Evolutionary conservation across 176 grass and related monocot genomes (phyloP), one percentile per base, ranked within the genome.

Genomic region (Ampelocalamus luodianensis): DNA sequence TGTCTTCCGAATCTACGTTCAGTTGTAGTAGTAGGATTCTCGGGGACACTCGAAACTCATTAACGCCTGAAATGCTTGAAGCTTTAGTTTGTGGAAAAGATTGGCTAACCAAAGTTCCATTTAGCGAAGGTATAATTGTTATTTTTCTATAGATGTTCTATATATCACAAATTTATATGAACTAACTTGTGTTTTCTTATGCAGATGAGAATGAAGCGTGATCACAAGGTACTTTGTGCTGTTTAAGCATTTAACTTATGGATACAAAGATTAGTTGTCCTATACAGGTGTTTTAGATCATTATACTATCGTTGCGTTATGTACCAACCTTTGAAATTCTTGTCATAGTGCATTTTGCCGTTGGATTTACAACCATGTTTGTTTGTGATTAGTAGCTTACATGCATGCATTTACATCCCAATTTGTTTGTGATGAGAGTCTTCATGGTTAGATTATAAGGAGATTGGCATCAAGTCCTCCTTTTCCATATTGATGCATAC

Each of bases 161-260:
- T 29, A 1, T 29, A 29, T 29, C 29, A 29, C 29, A 29, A 29
- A 29, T 29, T 29, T 29, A 0, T 29, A 29, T 29, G 29, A 29
- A 29, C 29, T 29, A 29, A 29, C 29, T 29, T 29, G 29, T 29
- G 1, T 29, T 29, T 29, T 29, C 29, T 29, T 29, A 29, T 29
- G 29, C 29, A 29, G 29, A 1, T 29, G 29, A 29, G 29, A 29
- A 29, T 29, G 29, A 29, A 29, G 29, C 29, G 29, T 1, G 29
- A 29, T 29, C 29, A 29, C 29, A 29, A 29, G 29, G 29, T 29
- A 32, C 12, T 36, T 62, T 85, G 8, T 79, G 65, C 45, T 72
- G 80, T 72, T 43, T 70, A 72, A 7, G 46, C 43, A 40, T 86
- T 43, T 76, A 60, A 8, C 14, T 60, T 36, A n/a, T 68, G 42